A percentile compares a stretch with the other conserved stretches of the same genome.
These are phyloP conservation scores for Verticillium klebahnii DNA, from an alignment of 2,329 filamentous ascomycete species.

Conservation along the genomic window DNA sequence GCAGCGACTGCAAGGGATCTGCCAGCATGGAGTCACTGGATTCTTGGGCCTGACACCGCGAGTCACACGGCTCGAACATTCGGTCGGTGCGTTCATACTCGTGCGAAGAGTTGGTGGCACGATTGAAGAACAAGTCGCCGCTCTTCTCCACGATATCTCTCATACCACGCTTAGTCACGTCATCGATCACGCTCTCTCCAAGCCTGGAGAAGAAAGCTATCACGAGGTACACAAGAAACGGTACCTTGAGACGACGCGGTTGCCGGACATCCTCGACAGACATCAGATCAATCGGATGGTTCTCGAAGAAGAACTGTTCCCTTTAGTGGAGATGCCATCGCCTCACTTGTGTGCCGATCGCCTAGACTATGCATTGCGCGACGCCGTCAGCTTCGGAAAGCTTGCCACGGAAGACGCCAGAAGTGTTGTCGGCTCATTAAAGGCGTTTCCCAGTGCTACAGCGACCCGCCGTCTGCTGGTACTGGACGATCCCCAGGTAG, in stretches of 20 bases:
- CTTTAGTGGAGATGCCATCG: constrained; percentile 29
- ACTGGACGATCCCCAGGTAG: constrained; percentile 21
- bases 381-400: constrained; percentile 25
- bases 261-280: constrained; percentile 25
- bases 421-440: constrained; percentile 19
- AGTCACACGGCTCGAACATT: constrained; percentile 33
- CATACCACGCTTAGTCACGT: constrained; percentile 35
- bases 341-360: constrained; percentile 34
- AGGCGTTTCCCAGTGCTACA: constrained; percentile 21
- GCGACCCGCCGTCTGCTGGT: constrained; percentile 23
- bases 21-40: constrained; percentile 30
- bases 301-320: constrained; percentile 31
- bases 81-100: constrained; percentile 31
- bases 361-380: constrained; percentile 32
- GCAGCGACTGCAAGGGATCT: constrained; percentile 26
- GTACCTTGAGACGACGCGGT: constrained; percentile 24
- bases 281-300: constrained; percentile 24
- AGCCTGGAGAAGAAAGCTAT: constrained; percentile 29
- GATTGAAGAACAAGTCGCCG: constrained; percentile 31
- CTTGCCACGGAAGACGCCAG: constrained; percentile 23
- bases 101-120: constrained; percentile 28
- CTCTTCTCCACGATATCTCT: constrained; percentile 32
- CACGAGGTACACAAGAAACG: constrained; percentile 34
- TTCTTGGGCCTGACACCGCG: constrained; percentile 25
- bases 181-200: constrained; percentile 29